Evolutionary conservation across 345 rosid genomes (phyloP), one percentile per base, ranked within the genome.

Genomic region (Boechera retrofracta): DNA sequence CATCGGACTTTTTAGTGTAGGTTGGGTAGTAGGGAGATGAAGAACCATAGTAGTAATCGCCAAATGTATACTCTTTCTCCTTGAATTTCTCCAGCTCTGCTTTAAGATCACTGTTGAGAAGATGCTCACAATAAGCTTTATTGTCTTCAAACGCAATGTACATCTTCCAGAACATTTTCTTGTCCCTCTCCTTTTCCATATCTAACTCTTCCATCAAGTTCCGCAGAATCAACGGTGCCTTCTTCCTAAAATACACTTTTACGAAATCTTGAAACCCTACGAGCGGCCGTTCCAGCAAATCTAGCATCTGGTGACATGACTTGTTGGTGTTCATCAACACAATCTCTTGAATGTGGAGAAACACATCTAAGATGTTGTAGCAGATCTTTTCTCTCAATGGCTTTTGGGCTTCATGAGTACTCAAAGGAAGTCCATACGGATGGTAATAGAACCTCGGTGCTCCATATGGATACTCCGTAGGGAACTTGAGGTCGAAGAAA

Each of bases 81-180:
- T 72, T 72, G 7, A 47, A 33, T 3, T 52, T 51, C 73, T 72
- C 18, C 1, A 72, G 57, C 77, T 67, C 77, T 51, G 62, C 63
- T 66, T 33, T 72, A 6, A 72, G 69, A 6, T 59, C 73, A 24
- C 21, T 49, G 42, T 72, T 52, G 49, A 78, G 81, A 58, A 78
- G 57, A 72, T 78, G 73, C 69, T 59, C 63, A 66, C 77, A 72
- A 16, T 72, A 39, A n/a, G 35, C 36, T 48, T 72, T 58, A 60
- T 66, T 72, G 53, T 59, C 73, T 72, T 72, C 77, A 67, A 78
- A 72, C 10, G 73, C 73, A 72, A 51, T 45, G 68, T 72, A 78
- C 57, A 68, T 52, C 69, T 66, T 78, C 64, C 51, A 78, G 8
- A 78, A 78, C 33, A 61, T 58, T 38, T 51, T 58, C 6, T 21